Percentiles rank a stretch among this genome's conserved stretches.
Evolutionary conservation across 441 rosid genomes (phyloP).

Genomic region (Oxalis stricta): DNA sequence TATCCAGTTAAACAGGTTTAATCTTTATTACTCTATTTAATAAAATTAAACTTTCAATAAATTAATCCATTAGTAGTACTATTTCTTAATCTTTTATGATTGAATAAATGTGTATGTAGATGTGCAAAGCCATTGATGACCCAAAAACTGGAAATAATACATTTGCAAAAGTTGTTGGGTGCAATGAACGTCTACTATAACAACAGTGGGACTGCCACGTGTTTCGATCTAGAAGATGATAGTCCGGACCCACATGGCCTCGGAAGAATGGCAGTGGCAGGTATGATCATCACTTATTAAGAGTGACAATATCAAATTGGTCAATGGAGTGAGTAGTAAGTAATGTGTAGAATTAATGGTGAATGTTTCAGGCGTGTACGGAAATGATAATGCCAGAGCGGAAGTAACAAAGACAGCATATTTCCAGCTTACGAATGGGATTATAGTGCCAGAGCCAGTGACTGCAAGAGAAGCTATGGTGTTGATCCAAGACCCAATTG

Average conservation of each 20-base stretch:
- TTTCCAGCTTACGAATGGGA: conserved; percentile 23
- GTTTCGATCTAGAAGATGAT: conserved; percentile 23
- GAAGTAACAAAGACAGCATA: conserved; percentile 28
- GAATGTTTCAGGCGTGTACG: conserved; percentile 36
- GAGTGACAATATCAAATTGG: conserved; percentile 3
- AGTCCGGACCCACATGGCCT: conserved; percentile 41
- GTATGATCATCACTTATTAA: conserved; percentile 7
- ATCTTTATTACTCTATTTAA: neutral
- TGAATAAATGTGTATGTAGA: conserved; percentile 22
- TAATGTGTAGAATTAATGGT: too few relatives aligned
- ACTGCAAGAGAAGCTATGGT: neutral
- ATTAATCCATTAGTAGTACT: too few relatives aligned
- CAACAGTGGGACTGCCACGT: conserved; percentile 26
- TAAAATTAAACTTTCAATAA: too few relatives aligned
- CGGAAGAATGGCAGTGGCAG: conserved; percentile 49
- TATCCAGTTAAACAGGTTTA: conserved; percentile 39
- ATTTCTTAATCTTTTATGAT: too few relatives aligned
- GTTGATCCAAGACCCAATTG: conserved; percentile 33
- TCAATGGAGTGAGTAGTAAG: too few relatives aligned
- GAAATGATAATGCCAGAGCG: conserved; percentile 47
- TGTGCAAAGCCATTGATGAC: conserved; percentile 56
- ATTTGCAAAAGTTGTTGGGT: conserved; percentile 30
- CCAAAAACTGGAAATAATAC: conserved; percentile 27
- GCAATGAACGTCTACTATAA: conserved; percentile 44
- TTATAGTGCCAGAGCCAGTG: conserved; percentile 9